phyloP scores from a whole-genome alignment of 2,329 filamentous ascomycete genomes.

The Hymenoscyphus linearis region DNA sequence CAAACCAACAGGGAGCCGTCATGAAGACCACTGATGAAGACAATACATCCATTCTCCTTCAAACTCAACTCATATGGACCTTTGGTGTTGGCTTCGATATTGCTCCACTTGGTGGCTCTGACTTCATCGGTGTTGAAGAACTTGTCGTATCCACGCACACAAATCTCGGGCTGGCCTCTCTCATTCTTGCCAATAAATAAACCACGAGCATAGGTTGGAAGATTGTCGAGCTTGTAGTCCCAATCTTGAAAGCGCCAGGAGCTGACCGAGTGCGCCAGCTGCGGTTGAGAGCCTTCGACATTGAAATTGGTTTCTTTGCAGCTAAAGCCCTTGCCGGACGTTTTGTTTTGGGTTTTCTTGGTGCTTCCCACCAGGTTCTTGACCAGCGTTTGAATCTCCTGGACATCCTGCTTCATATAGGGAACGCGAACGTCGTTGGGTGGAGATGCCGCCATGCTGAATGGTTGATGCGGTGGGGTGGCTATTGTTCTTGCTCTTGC shows the following conservation, averaged over 20 bases:
- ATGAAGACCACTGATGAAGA: constrained; percentile 88
- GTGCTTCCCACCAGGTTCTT: constrained; percentile 57
- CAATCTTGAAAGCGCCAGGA: constrained; percentile 94
- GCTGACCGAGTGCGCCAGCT: constrained; percentile 68
- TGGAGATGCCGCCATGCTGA: constrained; percentile 43
- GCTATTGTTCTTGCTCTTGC: not conserved
- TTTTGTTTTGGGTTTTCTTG: constrained; percentile 57
- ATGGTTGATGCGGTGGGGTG: not conserved
- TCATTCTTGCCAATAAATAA: constrained; percentile 78
- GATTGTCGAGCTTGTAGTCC: constrained; percentile 84
- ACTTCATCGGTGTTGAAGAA: constrained; percentile 96
- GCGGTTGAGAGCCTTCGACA: constrained; percentile 56
- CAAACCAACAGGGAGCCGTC: constrained; percentile 90
- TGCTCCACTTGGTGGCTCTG: constrained; percentile 72
- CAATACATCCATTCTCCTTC: constrained; percentile 99
- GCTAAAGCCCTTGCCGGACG: constrained; percentile 50
- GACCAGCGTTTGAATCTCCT: constrained; percentile 49
- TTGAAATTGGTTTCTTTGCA: constrained; percentile 77
- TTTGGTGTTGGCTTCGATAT: constrained; percentile 68
- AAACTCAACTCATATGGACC: constrained; percentile 93
- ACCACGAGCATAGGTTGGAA: constrained; percentile 90
- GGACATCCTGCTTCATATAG: constrained; percentile 62
- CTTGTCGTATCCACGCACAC: constrained; percentile 90
- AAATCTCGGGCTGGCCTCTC: constrained; percentile 68
- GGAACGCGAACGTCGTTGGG: constrained; percentile 52